These are phyloP conservation scores for Cymbopogon flexuosus DNA, from an alignment of 202 grass and related monocot species.

Conservation along the genomic window DNA sequence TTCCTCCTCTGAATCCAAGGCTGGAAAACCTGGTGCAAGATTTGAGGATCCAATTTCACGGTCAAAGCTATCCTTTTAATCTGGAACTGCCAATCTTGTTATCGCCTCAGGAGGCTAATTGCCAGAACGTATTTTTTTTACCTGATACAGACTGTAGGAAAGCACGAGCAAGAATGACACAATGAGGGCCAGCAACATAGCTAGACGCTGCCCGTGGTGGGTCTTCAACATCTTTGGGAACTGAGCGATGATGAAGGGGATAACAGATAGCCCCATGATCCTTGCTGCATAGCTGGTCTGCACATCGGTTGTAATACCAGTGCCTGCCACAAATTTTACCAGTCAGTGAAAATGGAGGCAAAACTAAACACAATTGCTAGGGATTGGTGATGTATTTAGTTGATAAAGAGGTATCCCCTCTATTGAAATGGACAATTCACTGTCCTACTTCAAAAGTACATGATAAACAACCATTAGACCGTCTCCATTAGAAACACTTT, in stretches of 20 bases:
- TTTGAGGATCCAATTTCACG: constrained; percentile 3
- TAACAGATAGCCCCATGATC: constrained; percentile 84
- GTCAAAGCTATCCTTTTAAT: constrained; percentile 11
- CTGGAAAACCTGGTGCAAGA: constrained; percentile 76
- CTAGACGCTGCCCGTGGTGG: constrained; percentile 47
- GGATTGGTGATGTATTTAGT: background rate
- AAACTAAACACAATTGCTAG: background rate
- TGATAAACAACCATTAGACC: background rate
- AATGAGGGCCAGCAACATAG: constrained; percentile 63
- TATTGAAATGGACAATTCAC: too few relatives aligned
- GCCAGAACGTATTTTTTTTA: constrained; percentile 23
- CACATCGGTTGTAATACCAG: constrained; percentile 72
- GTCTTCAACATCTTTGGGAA: constrained; percentile 68
- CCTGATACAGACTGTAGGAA: constrained; percentile 82
- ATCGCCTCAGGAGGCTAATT: background rate
- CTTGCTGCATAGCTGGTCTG: constrained; percentile 87
- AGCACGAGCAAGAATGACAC: constrained; percentile 58
- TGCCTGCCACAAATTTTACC: constrained; percentile 35
- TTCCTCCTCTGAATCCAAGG: constrained; percentile 93
- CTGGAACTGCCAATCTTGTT: background rate
- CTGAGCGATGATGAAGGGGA: constrained; percentile 85
- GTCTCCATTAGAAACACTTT: background rate
- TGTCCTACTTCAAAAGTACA: background rate
- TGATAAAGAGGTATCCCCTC: too few relatives aligned
- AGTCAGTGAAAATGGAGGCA: constrained; percentile 3